phyloP scores from a whole-genome alignment of 75 land plant species.

The Cunninghamia lanceolata region DNA sequence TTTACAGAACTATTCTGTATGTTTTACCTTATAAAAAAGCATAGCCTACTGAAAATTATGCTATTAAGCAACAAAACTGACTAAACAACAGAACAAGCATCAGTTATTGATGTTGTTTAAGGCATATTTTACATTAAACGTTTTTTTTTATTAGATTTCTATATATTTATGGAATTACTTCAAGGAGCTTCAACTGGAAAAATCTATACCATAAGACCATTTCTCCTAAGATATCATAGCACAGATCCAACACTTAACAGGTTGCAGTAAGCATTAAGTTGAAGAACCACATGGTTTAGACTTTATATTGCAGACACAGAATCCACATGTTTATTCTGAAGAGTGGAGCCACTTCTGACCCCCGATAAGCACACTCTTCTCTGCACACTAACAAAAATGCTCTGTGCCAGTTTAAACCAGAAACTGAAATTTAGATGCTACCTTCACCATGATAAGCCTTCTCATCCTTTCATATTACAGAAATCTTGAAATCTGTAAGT shows the following conservation, averaged over 20 bases:
- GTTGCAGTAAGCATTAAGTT: neutral
- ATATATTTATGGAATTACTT: neutral
- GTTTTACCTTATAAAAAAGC: neutral
- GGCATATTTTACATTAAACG: too few relatives aligned
- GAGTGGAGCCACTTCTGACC: neutral
- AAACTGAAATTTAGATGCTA: neutral
- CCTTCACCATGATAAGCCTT: too few relatives aligned
- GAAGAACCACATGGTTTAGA: neutral
- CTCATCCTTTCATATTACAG: neutral
- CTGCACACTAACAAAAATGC: neutral
- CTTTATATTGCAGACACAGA: neutral
- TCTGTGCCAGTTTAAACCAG: neutral
- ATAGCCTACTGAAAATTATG: neutral
- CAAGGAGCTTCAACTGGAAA: neutral
- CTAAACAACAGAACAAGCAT: neutral
- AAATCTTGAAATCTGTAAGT: neutral
- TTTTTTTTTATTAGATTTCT: too few relatives aligned
- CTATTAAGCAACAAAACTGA: neutral
- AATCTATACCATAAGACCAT: neutral
- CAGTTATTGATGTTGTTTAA: neutral
- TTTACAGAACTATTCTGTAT: neutral
- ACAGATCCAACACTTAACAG: neutral
- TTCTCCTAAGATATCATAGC: neutral
- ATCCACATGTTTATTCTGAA: too few relatives aligned
- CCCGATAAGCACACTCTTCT: neutral